Base-by-base conservation (phyloP, 2,329 filamentous ascomycete genomes). In the Colletotrichum sp. region DNA sequence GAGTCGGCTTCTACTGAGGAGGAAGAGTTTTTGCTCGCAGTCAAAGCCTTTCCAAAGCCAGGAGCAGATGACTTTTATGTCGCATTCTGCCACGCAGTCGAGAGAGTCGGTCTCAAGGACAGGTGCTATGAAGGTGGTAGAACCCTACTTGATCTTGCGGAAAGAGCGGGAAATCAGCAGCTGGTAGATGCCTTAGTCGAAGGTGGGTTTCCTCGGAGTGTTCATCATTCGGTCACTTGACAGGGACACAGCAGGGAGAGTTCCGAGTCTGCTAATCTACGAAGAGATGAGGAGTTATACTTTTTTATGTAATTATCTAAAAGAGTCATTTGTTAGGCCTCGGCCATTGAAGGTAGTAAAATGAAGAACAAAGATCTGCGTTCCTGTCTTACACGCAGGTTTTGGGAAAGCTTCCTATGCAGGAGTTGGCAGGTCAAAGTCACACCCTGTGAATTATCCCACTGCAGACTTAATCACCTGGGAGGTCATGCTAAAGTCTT, bases 21-120 rank as follows among this genome's bases (percentile, higher is more conserved):
- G 38, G 18, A 43, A n/a, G 18, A n/a, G 8, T n/a, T n/a, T 10
- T 0, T n/a, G 5, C 18, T n/a, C 9, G 5, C 18, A 0, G 9
- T 43, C 38, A 43, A 43, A 43, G 38, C 38, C 18, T 43, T 43
- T 4, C 38, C 18, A n/a, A 43, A 12, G 18, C 18, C 38, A 43
- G 38, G 38, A 43, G 38, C 38, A 1, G 38, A 43, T 0, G 18
- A 43, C 38, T n/a, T n/a, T n/a, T 43, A 43, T 10, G 8, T n/a
- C 8, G 18, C 18, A n/a, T 43, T 43, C 18, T n/a, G 38, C 38
- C 18, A n/a, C 0, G 38, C 38, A n/a, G 38, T 43, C 18, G 9
- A 43, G 18, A 10, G 18, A n/a, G 38, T 43, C 38, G 38, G 38
- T 43, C 38, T 43, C 0, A 10, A n/a, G 2, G 18, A 43, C 18